Evolutionary conservation across 441 rosid species (phyloP).

Genomic region (Monsonia emarginata): DNA sequence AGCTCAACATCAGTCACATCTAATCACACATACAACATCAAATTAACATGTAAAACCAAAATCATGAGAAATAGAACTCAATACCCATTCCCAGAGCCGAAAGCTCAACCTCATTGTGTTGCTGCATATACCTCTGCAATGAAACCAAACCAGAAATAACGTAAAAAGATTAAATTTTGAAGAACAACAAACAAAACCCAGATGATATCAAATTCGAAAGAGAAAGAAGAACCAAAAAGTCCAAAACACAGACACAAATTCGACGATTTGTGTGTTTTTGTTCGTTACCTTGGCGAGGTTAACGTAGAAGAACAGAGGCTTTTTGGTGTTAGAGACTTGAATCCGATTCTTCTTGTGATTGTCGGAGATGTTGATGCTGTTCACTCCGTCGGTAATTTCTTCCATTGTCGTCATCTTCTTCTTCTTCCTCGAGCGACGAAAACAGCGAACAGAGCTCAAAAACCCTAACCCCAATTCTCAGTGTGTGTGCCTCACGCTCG

Average conservation of each 20-base stretch:
- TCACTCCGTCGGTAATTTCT: conserved; percentile 20
- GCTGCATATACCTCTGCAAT: conserved; percentile 29
- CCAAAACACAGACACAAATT: too few species aligned
- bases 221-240: not conserved
- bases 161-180: not conserved
- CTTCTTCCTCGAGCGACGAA: not conserved
- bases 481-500: not conserved
- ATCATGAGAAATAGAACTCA: not conserved
- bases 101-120: conserved; percentile 24
- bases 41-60: not conserved
- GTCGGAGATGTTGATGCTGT: conserved; percentile 19
- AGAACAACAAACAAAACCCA: not conserved
- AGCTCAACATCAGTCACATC: not conserved
- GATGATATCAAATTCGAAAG: not conserved
- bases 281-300: conserved; percentile 23
- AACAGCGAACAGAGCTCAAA: not conserved
- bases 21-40: not conserved
- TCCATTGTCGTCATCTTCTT: conserved; percentile 13
- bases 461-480: conserved; percentile 8
- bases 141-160: not conserved
- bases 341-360: conserved; percentile 23
- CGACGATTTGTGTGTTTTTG: too few species aligned
- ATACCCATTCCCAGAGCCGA: conserved; percentile 29
- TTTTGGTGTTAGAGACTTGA: conserved; percentile 27
- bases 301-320: conserved; percentile 27